Evolutionary conservation across 305 asterid genomes (phyloP), one percentile per base, ranked within the genome.

Genomic region (Coffea humblotiana): DNA sequence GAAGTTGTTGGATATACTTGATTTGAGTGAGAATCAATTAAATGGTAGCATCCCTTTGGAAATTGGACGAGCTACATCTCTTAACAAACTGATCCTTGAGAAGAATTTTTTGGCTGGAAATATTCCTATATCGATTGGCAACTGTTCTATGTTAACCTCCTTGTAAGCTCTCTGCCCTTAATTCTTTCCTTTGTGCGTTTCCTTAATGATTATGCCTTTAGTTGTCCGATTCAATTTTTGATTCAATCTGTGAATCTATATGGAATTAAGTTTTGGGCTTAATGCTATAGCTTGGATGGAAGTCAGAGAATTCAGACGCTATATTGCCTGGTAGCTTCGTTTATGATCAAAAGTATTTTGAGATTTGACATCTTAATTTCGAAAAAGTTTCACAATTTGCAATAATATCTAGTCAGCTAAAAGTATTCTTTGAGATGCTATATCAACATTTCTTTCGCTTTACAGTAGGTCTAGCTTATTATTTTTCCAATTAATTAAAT

Each of bases 1-100:
- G 78, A 94, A 88, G 75, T 76, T 51, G 15, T 83, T 94, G 80
- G 82, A 64, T 71, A 45, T 86, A 82, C 84, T 96, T 47, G 97
- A 92, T 86, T 87, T 94, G 84, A 88, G 98, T 58, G 91, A 85
- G 71, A 96, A 96, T 88, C 84, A 37, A 83, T 83, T 96, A 72
- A 89, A 88, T 82, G 98, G 97, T 40, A 89, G 92, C 90, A 90
- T 96, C 71, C 98, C 99, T 66, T 66, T 32, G 52, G 97, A 92
- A 83, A 89, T 96, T 45, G 97, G 97, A 84, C 91, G 86, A 83
- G 88, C 88, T 23, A 72, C 82, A 25, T 87, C 92, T 81, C 90
- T 95, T 61, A 83, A 85, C 82, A 93, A 88, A 83, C 80, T 95
- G 75, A 86, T 86, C 77, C 88, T 93, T 49, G 91, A 87, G 68